Evolutionary conservation across 805 yeast species (phyloP).

Genomic region (Candida peoriensis): DNA sequence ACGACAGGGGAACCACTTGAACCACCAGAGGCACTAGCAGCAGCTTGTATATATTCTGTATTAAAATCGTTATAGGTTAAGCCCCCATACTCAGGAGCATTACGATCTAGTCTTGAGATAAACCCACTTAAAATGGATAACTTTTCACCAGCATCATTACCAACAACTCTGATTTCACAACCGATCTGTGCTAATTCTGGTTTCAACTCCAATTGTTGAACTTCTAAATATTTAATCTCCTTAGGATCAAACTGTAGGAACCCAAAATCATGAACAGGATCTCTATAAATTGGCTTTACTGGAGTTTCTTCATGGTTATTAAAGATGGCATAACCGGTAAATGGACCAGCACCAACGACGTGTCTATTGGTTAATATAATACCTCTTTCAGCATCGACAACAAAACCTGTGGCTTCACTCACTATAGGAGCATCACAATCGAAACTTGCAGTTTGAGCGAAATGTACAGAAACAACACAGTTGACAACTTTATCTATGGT

Average conservation of each 20-base stretch:
- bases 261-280: conserved; percentile 95
- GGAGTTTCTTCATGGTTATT: conserved; percentile 93
- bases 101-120: conserved; percentile 73
- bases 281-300: conserved; percentile 81
- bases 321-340: conserved; percentile 84
- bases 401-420: conserved; percentile 93
- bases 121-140: conserved; percentile 85
- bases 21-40: conserved; percentile 94
- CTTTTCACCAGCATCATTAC: conserved; percentile 96
- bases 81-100: conserved; percentile 90
- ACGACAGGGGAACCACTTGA: conserved; percentile 97
- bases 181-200: conserved; percentile 92
- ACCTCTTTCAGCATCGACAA: conserved; percentile 79
- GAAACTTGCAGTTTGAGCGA: conserved; percentile 79
- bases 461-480: conserved; percentile 85
- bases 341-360: conserved; percentile 95
- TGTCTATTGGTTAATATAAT: conserved; percentile 88
- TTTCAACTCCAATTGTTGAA: conserved; percentile 58
- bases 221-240: conserved; percentile 65
- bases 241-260: conserved; percentile 74
- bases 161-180: conserved; percentile 87
- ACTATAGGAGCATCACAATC: conserved; percentile 80
- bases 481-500: conserved; percentile 79
- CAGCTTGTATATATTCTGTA: conserved; percentile 92
- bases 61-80: conserved; percentile 88